Conservation (phyloP, 2,329 filamentous ascomycete genomes). For the Hypoxylon rubiginosum region DNA sequence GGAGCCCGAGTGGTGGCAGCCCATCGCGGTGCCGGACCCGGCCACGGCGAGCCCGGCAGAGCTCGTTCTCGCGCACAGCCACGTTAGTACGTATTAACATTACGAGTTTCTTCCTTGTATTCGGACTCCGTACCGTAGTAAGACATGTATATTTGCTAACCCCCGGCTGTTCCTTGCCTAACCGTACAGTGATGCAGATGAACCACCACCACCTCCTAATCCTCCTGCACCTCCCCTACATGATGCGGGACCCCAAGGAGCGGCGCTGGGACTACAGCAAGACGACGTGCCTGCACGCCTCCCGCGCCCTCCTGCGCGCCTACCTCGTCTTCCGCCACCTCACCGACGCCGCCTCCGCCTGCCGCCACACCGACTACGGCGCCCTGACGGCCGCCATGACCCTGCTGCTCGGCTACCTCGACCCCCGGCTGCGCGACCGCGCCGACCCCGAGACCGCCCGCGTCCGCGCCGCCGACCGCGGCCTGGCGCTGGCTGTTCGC, state of each 20-base stretch:
- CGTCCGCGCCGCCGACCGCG: slow-evolving; percentile 54
- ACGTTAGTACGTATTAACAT: slow-evolving; percentile 46
- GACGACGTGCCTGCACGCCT: slow-evolving; percentile 62
- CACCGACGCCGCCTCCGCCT: slow-evolving; percentile 56
- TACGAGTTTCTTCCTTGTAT: not conserved
- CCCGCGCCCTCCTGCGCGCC: slow-evolving; percentile 63
- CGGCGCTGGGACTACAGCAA: slow-evolving; percentile 63
- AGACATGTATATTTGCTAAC: not conserved
- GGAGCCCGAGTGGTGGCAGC: slow-evolving; percentile 63
- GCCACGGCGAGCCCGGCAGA: slow-evolving; percentile 44
- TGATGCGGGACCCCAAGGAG: slow-evolving; percentile 59
- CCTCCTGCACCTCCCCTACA: slow-evolving; percentile 68
- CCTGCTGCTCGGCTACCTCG: slow-evolving; percentile 64
- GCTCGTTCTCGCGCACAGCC: slow-evolving; percentile 48
- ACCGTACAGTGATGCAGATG: slow-evolving; percentile 59
- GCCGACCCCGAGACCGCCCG: slow-evolving; percentile 32
- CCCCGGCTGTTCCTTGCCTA: not conserved
- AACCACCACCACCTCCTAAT: slow-evolving; percentile 65
- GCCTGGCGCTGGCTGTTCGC: slow-evolving; percentile 54
- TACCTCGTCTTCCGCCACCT: slow-evolving; percentile 63
- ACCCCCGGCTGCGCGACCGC: slow-evolving; percentile 48
- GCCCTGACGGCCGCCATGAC: slow-evolving; percentile 66
- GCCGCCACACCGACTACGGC: slow-evolving; percentile 66
- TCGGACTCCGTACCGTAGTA: too few relatives aligned
- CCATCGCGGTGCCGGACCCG: slow-evolving; percentile 47